Conservation (phyloP, 441 rosid species). For the Gossypium aridum region DNA sequence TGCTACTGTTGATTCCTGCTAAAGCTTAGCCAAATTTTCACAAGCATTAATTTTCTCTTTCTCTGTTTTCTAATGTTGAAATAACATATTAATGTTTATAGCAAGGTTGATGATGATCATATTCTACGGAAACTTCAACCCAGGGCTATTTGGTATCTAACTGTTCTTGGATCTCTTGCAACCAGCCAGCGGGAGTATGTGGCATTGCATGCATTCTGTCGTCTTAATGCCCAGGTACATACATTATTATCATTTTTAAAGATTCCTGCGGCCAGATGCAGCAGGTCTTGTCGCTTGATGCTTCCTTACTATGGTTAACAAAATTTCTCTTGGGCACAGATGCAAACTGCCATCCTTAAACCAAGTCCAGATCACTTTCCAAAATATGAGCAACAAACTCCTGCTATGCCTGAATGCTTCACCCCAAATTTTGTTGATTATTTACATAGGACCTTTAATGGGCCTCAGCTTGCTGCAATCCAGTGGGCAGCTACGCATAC, state of each 20-base stretch:
- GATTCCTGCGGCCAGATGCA: too few species aligned
- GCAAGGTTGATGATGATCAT: slow-evolving; percentile 77
- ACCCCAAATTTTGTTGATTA: slow-evolving; percentile 78
- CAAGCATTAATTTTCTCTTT: too few species aligned
- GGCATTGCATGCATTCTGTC: slow-evolving; percentile 96
- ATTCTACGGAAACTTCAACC: slow-evolving; percentile 81
- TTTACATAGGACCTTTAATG: slow-evolving; percentile 77
- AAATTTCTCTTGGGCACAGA: slow-evolving; percentile 35
- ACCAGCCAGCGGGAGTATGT: slow-evolving; percentile 97
- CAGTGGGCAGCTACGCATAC: slow-evolving; percentile 99
- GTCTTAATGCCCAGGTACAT: slow-evolving; percentile 96
- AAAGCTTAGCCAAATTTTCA: too few species aligned
- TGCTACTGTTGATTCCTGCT: too few species aligned
- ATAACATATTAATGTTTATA: slow-evolving; percentile 20
- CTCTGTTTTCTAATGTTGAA: background rate
- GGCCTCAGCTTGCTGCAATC: slow-evolving; percentile 91
- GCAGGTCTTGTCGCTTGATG: slow-evolving; percentile 6
- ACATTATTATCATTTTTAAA: too few species aligned
- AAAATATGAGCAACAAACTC: slow-evolving; percentile 82
- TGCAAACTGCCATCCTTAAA: slow-evolving; percentile 95
- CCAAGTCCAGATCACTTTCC: slow-evolving; percentile 96
- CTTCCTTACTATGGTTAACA: slow-evolving; percentile 7
- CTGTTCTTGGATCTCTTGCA: slow-evolving; percentile 97
- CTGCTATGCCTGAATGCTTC: slow-evolving; percentile 93
- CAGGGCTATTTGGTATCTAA: slow-evolving; percentile 74